Evolutionary conservation across 2,329 filamentous ascomycete species (phyloP).

Genomic region (Monosporascus sp.): DNA sequence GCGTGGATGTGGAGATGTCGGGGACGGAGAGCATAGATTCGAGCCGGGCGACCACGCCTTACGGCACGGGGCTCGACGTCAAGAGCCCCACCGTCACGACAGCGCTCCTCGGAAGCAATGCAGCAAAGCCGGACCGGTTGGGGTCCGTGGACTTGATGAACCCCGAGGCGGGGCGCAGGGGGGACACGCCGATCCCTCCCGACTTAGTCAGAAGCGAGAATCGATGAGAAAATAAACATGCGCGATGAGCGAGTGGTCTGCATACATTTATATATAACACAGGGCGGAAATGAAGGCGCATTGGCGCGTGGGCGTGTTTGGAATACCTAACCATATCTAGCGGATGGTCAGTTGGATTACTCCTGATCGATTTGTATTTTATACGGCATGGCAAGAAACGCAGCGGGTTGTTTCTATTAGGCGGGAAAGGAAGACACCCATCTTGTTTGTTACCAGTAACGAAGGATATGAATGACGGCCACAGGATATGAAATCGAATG

Average conservation of each 20-base stretch:
- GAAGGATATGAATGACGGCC: no score
- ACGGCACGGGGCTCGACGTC: constrained; percentile 27
- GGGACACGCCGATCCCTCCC: constrained; percentile 32
- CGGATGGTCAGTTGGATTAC: no score
- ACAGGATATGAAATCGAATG: no score
- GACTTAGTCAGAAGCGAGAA: constrained; percentile 15
- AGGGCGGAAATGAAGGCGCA: constrained; percentile 1
- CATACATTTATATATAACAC: constrained; percentile 10
- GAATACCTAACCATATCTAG: no score
- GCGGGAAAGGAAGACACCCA: no score
- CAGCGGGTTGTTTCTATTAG: no score
- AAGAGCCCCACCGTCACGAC: constrained; percentile 32
- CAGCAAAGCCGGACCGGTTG: constrained; percentile 13
- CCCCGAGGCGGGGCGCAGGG: constrained; percentile 22
- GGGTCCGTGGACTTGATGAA: constrained; percentile 24
- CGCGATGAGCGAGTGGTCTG: neutral
- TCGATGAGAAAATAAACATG: neutral
- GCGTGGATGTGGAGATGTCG: constrained; percentile 45
- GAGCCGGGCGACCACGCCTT: constrained; percentile 26
- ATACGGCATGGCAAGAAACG: no score
- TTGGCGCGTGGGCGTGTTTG: no score
- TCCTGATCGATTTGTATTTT: no score
- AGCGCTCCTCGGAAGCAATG: constrained; percentile 1
- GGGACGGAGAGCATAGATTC: constrained; percentile 37
- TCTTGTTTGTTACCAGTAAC: no score